Base-by-base conservation (phyloP, 2,329 filamentous ascomycete genomes). In the Intubia oerlemansii region DNA sequence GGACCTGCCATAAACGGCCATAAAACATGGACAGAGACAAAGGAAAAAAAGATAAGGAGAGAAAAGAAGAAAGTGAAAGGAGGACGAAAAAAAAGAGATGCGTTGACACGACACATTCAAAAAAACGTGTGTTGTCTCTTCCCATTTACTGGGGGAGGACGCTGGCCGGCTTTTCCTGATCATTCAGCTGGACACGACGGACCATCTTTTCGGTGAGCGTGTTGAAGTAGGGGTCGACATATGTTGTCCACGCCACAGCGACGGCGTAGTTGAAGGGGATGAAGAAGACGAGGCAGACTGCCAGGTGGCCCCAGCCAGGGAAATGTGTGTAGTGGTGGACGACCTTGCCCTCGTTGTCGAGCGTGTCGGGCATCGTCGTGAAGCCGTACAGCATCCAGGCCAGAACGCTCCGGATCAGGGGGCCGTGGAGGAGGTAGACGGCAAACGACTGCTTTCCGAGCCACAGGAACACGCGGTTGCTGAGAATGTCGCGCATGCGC, bases 371-470 rank as follows among this genome's bases (percentile, higher is more conserved):
- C 10, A 52, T 49, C 2, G 47, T 39, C 27, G 39, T 40, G 25
- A 57, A 44, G 11, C 60, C 54, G 34, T 59, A 72, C 10, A 69
- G 47, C 51, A 72, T 56, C 62, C 65, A 72, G 16, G 62, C 59
- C 10, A 73, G 50, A 7, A 70, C 44, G 15, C 58, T 62, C 32
- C 67, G 60, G 38, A 72, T 57, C 17, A 73, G 51, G 1, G 61
- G 58, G 24, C 67, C 68, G 44, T 74, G 68, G 13, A 73, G 47
- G 6, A 74, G 54, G 39, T 73, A 73, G 10, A 74, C 62, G 2
- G 67, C 65, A 39, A 72, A 72, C 25, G 62, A 67, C 47, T 71
- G 60, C 40, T 62, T 63, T 25, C 68, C 68, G 10, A 73, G 56
- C 57, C 66, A 73, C 25, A 67, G 53, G 24, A 73, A 57, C 31